phyloP scores from a whole-genome alignment of 176 grass and related monocot genomes.

The Carex parvula region DNA sequence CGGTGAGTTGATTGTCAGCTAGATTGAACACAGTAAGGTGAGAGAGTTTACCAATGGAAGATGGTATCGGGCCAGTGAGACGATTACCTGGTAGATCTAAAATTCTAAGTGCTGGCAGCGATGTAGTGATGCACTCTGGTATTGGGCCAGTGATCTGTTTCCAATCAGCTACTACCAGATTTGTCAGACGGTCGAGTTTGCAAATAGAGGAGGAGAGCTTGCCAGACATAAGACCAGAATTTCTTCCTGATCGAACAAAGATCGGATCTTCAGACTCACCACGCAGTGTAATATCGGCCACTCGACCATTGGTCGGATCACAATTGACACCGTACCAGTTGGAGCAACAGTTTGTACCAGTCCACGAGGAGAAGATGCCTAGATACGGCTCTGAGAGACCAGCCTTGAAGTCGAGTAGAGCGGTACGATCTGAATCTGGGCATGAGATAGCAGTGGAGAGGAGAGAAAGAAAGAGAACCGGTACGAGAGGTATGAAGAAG shows the following conservation, averaged over 20 bases:
- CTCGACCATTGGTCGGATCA: constrained; percentile 59
- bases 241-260: constrained; percentile 44
- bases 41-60: constrained; percentile 47
- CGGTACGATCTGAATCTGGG: constrained; percentile 39
- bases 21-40: constrained; percentile 84
- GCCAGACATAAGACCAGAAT: constrained; percentile 84
- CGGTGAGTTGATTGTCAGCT: constrained; percentile 67
- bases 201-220: constrained; percentile 78
- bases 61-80: constrained; percentile 60
- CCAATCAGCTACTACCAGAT: constrained; percentile 85
- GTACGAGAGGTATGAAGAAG: neutral
- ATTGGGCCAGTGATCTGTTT: constrained; percentile 72
- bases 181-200: constrained; percentile 52
- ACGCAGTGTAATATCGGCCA: constrained; percentile 66
- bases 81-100: constrained; percentile 79
- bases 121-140: constrained; percentile 64
- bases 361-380: constrained; percentile 83
- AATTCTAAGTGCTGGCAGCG: constrained; percentile 55
- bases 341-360: constrained; percentile 64
- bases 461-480: constrained; percentile 6
- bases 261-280: constrained; percentile 84
- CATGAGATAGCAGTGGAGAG: constrained; percentile 20
- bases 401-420: constrained; percentile 61
- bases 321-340: constrained; percentile 92
- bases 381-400: constrained; percentile 61